These are phyloP conservation scores for Candida boidinii DNA, from an alignment of 805 yeast species.

Conservation along the genomic window DNA sequence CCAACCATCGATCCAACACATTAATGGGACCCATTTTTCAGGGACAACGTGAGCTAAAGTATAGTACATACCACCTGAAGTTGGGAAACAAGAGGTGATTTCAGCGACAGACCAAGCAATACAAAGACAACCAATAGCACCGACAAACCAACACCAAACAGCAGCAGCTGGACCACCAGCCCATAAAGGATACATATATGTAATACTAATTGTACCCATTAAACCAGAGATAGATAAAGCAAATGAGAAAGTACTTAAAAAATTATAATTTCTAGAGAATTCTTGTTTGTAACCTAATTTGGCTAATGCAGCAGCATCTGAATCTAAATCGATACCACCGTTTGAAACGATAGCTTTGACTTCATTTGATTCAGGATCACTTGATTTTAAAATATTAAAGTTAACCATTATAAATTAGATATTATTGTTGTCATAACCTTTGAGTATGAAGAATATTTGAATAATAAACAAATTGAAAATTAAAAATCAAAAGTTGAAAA, in stretches of 20 bases:
- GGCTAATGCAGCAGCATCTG: conserved; percentile 26
- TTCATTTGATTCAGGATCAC: conserved; percentile 12
- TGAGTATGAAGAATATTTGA: too few relatives aligned
- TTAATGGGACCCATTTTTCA: conserved; percentile 36
- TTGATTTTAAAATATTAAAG: too few relatives aligned
- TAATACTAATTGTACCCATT: conserved; percentile 53
- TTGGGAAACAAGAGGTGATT: conserved; percentile 42
- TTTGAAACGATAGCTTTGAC: conserved; percentile 11
- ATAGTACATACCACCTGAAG: conserved; percentile 45
- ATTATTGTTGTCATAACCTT: too few relatives aligned
- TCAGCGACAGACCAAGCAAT: conserved; percentile 45
- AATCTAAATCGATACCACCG: conserved; percentile 16
- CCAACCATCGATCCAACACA: conserved; percentile 49
- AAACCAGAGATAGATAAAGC: conserved; percentile 60
- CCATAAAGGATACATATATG: conserved; percentile 35
- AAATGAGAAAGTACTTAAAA: conserved; percentile 53
- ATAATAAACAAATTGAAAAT: too few relatives aligned
- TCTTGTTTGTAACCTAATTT: conserved; percentile 56
- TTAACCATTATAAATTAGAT: too few relatives aligned
- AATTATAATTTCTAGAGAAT: conserved; percentile 46
- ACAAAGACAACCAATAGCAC: conserved; percentile 43
- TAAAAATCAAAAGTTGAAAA: too few relatives aligned
- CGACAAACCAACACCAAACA: conserved; percentile 56
- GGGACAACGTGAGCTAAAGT: conserved; percentile 41
- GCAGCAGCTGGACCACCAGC: conserved; percentile 57